Evolutionary conservation across 768 basidiomycete species (phyloP).

Genomic region (Dentipellis sp.): DNA sequence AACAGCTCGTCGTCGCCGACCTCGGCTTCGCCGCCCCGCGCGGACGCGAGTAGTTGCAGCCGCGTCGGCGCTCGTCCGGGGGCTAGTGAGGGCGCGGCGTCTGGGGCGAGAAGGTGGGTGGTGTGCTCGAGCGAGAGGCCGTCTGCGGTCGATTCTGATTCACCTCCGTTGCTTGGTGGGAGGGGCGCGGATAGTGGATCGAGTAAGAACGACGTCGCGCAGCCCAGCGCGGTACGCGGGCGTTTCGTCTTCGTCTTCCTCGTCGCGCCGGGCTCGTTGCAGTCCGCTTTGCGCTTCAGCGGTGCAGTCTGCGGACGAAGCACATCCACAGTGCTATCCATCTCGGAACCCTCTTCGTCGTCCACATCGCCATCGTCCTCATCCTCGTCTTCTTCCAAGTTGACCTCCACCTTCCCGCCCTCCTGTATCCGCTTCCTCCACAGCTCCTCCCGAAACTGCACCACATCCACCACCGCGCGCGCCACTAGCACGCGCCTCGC

Average conservation of each 20-base stretch:
- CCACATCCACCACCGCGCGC: slow-evolving; percentile 57
- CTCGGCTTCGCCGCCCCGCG: slow-evolving; percentile 46
- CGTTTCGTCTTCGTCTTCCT: slow-evolving; percentile 26
- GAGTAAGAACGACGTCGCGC: slow-evolving; percentile 48
- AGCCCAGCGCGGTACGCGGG: slow-evolving; percentile 25
- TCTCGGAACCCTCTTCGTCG: neutral
- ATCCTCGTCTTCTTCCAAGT: slow-evolving; percentile 21
- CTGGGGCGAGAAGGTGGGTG: slow-evolving; percentile 46
- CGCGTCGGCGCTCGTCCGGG: slow-evolving; percentile 44
- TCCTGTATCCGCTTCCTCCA: slow-evolving; percentile 34
- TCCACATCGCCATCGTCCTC: neutral
- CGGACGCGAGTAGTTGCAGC: slow-evolving; percentile 49
- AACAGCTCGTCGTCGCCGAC: slow-evolving; percentile 70
- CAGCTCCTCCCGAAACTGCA: slow-evolving; percentile 59
- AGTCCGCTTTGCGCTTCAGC: neutral
- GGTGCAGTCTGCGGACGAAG: neutral
- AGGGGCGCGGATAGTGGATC: slow-evolving; percentile 44
- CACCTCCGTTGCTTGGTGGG: no score
- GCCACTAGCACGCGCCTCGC: slow-evolving; percentile 59
- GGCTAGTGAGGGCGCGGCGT: slow-evolving; percentile 21
- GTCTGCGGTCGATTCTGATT: slow-evolving; percentile 14
- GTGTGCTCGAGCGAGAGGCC: slow-evolving; percentile 17
- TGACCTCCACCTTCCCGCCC: slow-evolving; percentile 28
- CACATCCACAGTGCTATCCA: neutral
- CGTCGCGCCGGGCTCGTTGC: slow-evolving; percentile 9